Conservation (phyloP, 306 rosid genomes). For the Lathyrus sativus region DNA sequence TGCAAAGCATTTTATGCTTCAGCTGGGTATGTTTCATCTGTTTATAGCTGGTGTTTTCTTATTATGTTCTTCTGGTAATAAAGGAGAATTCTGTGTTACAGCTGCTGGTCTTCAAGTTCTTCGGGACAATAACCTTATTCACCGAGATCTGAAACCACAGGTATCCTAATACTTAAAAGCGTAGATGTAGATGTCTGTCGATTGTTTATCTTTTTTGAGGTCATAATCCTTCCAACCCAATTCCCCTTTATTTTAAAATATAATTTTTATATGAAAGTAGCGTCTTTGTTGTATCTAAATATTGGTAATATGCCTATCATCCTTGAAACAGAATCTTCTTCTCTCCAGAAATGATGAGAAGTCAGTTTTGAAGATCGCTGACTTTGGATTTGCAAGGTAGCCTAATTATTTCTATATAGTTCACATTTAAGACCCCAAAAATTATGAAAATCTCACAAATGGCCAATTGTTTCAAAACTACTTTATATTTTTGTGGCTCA, state of each 20-base stretch:
- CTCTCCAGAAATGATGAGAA: conserved; percentile 72
- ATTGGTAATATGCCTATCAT: conserved; percentile 44
- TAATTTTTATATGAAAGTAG: conserved; percentile 47
- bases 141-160: conserved; percentile 98
- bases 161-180: conserved; percentile 41
- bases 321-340: conserved; percentile 92
- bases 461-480: neutral
- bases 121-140: conserved; percentile 87
- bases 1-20: conserved; percentile 94
- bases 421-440: conserved; percentile 10
- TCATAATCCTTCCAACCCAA: conserved; percentile 28
- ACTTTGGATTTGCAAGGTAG: conserved; percentile 99
- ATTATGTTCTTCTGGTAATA: conserved; percentile 33
- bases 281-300: conserved; percentile 42
- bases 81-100: conserved; percentile 48
- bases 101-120: conserved; percentile 95
- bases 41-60: conserved; percentile 26
- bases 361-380: conserved; percentile 91
- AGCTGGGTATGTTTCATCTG: conserved; percentile 68
- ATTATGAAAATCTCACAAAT: conserved; percentile 7
- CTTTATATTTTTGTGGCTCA: conserved; percentile 25
- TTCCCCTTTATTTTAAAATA: conserved; percentile 28
- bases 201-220: conserved; percentile 9
- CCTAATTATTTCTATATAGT: conserved; percentile 32
- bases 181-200: neutral